Evolutionary conservation across 2,329 filamentous ascomycete genomes (phyloP).

Genomic region (Didymella pinodella): DNA sequence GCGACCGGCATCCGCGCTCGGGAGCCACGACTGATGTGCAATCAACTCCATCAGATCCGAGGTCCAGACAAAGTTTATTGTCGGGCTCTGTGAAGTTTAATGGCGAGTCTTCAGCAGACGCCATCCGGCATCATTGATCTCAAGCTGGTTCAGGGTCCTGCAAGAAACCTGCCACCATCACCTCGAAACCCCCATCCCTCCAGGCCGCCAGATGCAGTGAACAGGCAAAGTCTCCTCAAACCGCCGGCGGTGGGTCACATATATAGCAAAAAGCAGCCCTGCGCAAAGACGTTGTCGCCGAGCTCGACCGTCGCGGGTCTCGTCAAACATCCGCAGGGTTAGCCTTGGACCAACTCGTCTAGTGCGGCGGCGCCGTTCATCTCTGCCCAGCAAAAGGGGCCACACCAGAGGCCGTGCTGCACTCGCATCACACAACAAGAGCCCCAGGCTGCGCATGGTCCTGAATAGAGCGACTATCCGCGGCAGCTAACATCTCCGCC

Average conservation of each 20-base stretch:
- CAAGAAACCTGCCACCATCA: constrained; percentile 8
- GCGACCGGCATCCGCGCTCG: neutral
- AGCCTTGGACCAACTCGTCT: constrained; percentile 18
- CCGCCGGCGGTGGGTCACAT: constrained; percentile 15
- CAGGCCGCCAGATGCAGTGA: constrained; percentile 6
- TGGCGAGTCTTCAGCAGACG: constrained; percentile 13
- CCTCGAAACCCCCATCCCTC: constrained; percentile 12
- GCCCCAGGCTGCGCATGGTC: constrained; percentile 37
- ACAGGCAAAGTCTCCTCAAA: constrained; percentile 15
- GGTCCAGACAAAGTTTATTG: constrained; percentile 19
- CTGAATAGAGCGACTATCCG: constrained; percentile 34
- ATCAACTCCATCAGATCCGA: constrained; percentile 11
- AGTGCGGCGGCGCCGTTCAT: constrained; percentile 33
- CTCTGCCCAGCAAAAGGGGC: constrained; percentile 43
- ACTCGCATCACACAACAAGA: constrained; percentile 37
- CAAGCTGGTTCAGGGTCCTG: constrained; percentile 15
- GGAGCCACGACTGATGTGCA: constrained; percentile 8
- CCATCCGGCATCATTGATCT: neutral
- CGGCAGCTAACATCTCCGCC: constrained; percentile 39
- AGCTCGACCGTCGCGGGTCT: constrained; percentile 23
- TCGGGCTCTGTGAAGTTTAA: constrained; percentile 14
- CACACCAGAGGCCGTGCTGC: constrained; percentile 37
- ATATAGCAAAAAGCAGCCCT: constrained; percentile 22
- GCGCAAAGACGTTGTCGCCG: constrained; percentile 22
- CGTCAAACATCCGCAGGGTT: constrained; percentile 30